Percentiles rank a stretch among this genome's conserved stretches.
Conservation (phyloP, 257 asterid species). For the Hygrophila difformis region DNA sequence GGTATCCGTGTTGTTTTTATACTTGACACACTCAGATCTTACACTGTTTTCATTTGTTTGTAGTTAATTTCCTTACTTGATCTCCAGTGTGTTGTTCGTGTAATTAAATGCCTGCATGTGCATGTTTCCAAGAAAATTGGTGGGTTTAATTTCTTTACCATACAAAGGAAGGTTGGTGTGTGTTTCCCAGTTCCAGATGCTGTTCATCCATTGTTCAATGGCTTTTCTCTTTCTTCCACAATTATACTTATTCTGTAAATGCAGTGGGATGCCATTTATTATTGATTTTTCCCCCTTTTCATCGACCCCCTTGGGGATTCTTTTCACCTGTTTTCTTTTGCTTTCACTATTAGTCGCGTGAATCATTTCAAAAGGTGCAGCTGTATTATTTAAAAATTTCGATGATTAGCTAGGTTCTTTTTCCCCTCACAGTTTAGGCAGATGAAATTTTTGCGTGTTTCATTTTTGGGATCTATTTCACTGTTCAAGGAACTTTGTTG, state of each 20-base stretch:
- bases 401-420: too few species aligned
- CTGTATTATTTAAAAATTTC: background rate
- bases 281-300: background rate
- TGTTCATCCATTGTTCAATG: slow-evolving; percentile 21
- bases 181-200: slow-evolving; percentile 31
- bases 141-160: slow-evolving; percentile 18
- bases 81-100: slow-evolving; percentile 17
- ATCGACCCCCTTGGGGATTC: too few species aligned
- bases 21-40: slow-evolving; percentile 21
- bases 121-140: slow-evolving; percentile 47
- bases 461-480: too few species aligned
- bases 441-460: too few species aligned
- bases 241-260: background rate
- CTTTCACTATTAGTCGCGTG: slow-evolving; percentile 20
- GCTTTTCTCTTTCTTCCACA: slow-evolving; percentile 22
- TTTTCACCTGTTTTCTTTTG: slow-evolving; percentile 6
- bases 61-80: slow-evolving; percentile 23
- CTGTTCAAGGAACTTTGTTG: too few species aligned
- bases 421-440: too few species aligned
- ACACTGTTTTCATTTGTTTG: slow-evolving; percentile 11
- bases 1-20: background rate
- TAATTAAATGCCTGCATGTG: slow-evolving; percentile 34
- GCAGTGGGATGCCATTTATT: background rate
- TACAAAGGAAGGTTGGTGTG: slow-evolving; percentile 12
- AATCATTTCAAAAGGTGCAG: background rate